Base-by-base conservation (phyloP, 768 basidiomycete genomes). In the Mycena galericulata region DNA sequence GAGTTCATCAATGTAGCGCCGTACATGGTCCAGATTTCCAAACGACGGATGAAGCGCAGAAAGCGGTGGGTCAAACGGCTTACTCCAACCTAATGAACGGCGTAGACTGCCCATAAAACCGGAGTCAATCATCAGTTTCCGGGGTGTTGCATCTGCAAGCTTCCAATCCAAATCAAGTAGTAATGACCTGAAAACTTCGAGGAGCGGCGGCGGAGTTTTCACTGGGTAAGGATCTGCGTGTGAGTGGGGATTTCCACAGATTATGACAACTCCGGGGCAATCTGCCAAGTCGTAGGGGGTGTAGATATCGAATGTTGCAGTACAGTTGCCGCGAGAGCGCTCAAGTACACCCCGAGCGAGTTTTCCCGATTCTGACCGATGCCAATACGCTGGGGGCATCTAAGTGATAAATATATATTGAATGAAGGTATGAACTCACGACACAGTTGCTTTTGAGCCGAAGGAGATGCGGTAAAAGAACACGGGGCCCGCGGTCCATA, bases 61-160 rank as follows among this genome's bases (percentile, higher is more conserved):
- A 2, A 61, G 24, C 4, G 59, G 47, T 2, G 59, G 59, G n/a
- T 61, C 59, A 49, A 61, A 61, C 20, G 46, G 59, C 40, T 54
- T 62, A n/a, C 40, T 51, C 74, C 75, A 77, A 15, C 67, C 59
- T 14, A 77, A 67, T 7, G 55, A 14, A 17, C 65, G 26, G 2
- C 68, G 70, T 18, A 74, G 56, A 9, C 55, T 61, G 8, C 22
- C 9, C 46, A 75, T 73, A 50, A 78, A 78, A 2, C 71, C 75
- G 11, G 69, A 70, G 40, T 78, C 72, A 9, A 73, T 43, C 38
- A 77, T 49, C 4, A 76, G 69, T n/a, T 69, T 71, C 20, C 72
- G 64, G 18, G 77, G 77, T 14, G 77, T 78, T n/a, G 75, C 73
- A 62, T 78, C 77, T 0, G 75, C 75, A 0, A 78, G 74, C 57